Base-by-base conservation (phyloP, 176 grass and related monocot genomes). In the Rhynchospora tenuis region DNA sequence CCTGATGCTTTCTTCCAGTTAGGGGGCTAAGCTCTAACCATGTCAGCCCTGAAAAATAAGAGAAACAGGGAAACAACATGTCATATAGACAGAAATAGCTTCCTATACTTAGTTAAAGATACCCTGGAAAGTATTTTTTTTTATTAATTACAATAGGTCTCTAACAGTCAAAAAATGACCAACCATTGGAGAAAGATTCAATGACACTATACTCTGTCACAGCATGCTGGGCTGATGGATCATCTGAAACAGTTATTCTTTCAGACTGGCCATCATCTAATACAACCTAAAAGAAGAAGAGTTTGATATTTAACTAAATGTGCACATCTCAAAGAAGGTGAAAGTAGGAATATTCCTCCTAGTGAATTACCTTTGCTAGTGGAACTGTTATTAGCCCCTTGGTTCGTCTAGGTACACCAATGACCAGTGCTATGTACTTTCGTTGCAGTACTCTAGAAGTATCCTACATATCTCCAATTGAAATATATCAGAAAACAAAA, bases 1-100 rank as follows among this genome's bases (percentile, higher is more conserved):
- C 96, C 92, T 95, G 96, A 88, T 98, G 96, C 90, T 95, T 98
- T 91, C 96, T 93, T 86, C 96, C 96, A 24, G 96, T 98, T 8
- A 84, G 86, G 38, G 92, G 96, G 78, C 87, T 93, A 64, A 98
- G 66, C 68, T 95, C 95, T 83, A 98, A 79, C 95, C 92, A 98
- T 20, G 92, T 89, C 65, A 82, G 90, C 28, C 91, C 95, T 98
- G 50, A 59, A 91, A 56, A 80, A 59, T 58, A 60, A 64, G 71
- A 74, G 57, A 80, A 78, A 48, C 7, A 65, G 9, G 44, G 57
- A 56, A 23, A 23, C 33, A 52, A 54, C 29, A 20, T 50, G 10
- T 19, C 48, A 38, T 48, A 82, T 48, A 82, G 23, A 73, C 43
- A 20, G 10, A 81, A 23, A 81, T 50, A 65, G 15, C 50, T 15